phyloP scores from a whole-genome alignment of 2,329 filamentous ascomycete species.

The Tolypocladium inflatum region DNA sequence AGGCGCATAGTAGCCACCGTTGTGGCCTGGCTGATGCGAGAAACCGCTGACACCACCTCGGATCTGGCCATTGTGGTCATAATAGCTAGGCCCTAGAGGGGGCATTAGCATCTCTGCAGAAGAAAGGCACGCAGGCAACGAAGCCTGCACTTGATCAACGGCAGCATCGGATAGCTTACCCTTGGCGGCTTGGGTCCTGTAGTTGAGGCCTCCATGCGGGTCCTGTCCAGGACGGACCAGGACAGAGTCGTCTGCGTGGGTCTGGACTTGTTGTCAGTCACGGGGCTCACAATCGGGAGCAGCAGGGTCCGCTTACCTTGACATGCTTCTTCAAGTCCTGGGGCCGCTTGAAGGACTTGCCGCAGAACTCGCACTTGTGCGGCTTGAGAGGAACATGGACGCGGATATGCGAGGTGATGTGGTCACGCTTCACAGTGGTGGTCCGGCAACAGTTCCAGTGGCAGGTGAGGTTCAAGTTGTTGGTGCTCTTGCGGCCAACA shows the following conservation, averaged over 20 bases:
- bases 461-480: conserved; percentile 95
- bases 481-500: conserved; percentile 97
- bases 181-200: conserved; percentile 44
- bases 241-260: conserved; percentile 91
- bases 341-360: conserved; percentile 97
- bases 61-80: conserved; percentile 57
- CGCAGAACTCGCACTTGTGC: conserved; percentile 97
- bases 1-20: conserved; percentile 46
- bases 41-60: conserved; percentile 45
- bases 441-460: conserved; percentile 95
- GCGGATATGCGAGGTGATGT: conserved; percentile 97
- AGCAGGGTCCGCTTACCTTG: conserved; percentile 45
- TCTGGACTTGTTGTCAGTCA: conserved; percentile 32
- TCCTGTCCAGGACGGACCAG: conserved; percentile 45
- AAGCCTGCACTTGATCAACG: not conserved
- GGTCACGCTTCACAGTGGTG: conserved; percentile 95
- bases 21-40: conserved; percentile 45
- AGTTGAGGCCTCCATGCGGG: conserved; percentile 42
- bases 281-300: not conserved
- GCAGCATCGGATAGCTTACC: conserved; percentile 27
- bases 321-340: conserved; percentile 99
- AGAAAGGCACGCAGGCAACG: not conserved
- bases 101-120: conserved; percentile 2
- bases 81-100: conserved; percentile 46
- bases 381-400: conserved; percentile 98